Percentiles rank a stretch among this genome's conserved stretches.
phyloP scores from a whole-genome alignment of 2,329 filamentous ascomycete species.

The Clarireedia homoeocarpa region DNA sequence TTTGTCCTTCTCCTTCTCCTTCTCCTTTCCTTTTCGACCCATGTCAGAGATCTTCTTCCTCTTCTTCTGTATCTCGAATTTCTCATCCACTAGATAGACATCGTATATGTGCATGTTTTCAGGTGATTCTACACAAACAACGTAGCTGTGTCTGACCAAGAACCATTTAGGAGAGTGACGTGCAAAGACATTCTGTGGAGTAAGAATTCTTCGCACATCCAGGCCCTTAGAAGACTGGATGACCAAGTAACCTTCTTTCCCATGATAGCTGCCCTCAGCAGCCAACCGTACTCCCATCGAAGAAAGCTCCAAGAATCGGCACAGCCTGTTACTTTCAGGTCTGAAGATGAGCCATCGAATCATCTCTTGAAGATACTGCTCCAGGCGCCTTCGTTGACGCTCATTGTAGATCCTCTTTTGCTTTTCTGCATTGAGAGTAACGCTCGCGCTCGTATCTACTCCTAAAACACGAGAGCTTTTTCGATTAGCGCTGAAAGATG shows the following conservation, averaged over 20 bases:
- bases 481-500: conserved; percentile 28
- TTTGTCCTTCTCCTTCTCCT: conserved; percentile 25
- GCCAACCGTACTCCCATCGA: conserved; percentile 88
- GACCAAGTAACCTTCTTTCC: conserved; percentile 89
- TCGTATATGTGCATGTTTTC: conserved; percentile 99
- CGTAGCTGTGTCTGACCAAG: conserved; percentile 91
- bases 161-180: conserved; percentile 95
- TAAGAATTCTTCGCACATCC: conserved; percentile 75
- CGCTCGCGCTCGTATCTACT: conserved; percentile 29
- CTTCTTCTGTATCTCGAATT: conserved; percentile 76
- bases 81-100: conserved; percentile 90
- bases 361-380: conserved; percentile 87
- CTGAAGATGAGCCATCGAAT: conserved; percentile 96
- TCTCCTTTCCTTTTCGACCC: conserved; percentile 46
- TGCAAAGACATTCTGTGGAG: conserved; percentile 68
- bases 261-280: conserved; percentile 93
- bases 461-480: conserved; percentile 46
- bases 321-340: conserved; percentile 88
- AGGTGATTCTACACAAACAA: conserved; percentile 96
- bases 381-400: conserved; percentile 74
- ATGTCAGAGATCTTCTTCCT: conserved; percentile 47
- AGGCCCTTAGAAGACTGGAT: conserved; percentile 88
- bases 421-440: conserved; percentile 35
- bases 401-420: conserved; percentile 55
- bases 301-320: conserved; percentile 91